phyloP scores from a whole-genome alignment of 768 basidiomycete species.

The Leccinum uliginosum region DNA sequence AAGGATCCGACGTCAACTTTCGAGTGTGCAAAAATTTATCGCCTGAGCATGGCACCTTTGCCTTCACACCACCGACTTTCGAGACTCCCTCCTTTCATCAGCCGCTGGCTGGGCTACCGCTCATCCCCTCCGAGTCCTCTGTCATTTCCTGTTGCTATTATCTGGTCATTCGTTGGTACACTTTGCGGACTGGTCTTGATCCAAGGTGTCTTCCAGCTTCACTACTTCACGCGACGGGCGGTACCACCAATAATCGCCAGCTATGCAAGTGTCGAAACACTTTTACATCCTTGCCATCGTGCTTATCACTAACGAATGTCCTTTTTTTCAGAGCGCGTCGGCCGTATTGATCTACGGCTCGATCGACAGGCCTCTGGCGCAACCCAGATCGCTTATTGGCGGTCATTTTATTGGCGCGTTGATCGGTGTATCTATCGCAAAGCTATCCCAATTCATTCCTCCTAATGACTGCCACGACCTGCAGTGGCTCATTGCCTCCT shows the following conservation, averaged over 20 bases:
- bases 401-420: conserved; percentile 42
- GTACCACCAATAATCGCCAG: conserved; percentile 27
- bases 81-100: conserved; percentile 1
- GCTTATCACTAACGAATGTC: not conserved
- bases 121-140: conserved; percentile 5
- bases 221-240: conserved; percentile 42
- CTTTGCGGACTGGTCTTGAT: conserved; percentile 47
- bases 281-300: not conserved
- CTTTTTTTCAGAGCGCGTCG: conserved; percentile 43
- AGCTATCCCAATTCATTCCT: conserved; percentile 45
- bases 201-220: conserved; percentile 47
- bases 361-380: conserved; percentile 49
- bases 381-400: conserved; percentile 48
- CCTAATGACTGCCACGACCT: conserved; percentile 42
- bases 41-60: not conserved
- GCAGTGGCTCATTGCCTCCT: conserved; percentile 35
- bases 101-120: conserved; percentile 13
- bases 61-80: not conserved
- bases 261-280: conserved; percentile 14
- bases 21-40: not conserved
- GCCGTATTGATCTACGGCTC: conserved; percentile 53
- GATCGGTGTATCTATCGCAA: conserved; percentile 46
- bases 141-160: not conserved
- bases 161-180: conserved; percentile 51
- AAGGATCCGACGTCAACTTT: not conserved